Conservation (phyloP, 2,329 filamentous ascomycete species). For the Colletotrichum liaoningense region DNA sequence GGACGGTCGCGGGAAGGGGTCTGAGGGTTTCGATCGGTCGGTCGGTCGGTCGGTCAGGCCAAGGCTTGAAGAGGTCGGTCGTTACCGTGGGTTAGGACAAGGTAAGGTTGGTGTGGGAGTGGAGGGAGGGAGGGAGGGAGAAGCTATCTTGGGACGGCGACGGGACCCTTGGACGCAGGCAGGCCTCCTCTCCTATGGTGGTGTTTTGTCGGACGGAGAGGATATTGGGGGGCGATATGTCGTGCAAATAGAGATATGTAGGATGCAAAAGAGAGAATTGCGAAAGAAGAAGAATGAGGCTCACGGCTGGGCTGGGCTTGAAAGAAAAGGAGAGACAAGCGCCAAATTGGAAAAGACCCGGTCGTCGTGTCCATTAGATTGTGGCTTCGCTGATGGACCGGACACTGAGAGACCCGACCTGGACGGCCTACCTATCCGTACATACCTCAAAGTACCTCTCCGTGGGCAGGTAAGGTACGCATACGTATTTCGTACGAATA, state of each 20-base stretch:
- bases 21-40: slow-evolving; percentile 14
- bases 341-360: neutral
- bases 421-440: neutral
- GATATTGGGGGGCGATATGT: neutral
- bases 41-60: neutral
- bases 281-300: neutral
- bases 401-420: neutral
- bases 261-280: neutral
- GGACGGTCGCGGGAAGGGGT: slow-evolving; percentile 20
- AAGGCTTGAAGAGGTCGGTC: neutral
- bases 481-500: neutral
- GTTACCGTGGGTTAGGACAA: neutral
- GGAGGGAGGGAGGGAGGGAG: no score
- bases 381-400: slow-evolving; percentile 13
- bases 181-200: neutral
- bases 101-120: neutral
- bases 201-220: neutral
- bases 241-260: neutral
- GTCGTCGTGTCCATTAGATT: neutral
- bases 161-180: neutral
- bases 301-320: neutral
- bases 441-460: no score
- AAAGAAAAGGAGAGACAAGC: slow-evolving; percentile 19
- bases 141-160: neutral
- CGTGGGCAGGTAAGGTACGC: no score